Evolutionary conservation across 768 basidiomycete genomes (phyloP).

Genomic region (Cystobasidium onofrii): DNA sequence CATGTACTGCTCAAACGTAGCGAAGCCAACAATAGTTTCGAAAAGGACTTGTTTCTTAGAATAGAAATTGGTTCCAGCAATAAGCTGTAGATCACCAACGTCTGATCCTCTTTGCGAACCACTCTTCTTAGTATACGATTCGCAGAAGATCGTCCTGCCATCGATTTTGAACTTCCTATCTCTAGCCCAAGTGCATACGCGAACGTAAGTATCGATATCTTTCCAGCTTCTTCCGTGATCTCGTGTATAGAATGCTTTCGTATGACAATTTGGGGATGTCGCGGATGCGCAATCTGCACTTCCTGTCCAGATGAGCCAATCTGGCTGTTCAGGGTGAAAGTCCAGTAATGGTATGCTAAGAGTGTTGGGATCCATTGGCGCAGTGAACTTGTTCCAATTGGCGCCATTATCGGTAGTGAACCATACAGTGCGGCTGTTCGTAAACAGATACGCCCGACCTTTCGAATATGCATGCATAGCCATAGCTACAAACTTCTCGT

Average conservation of each 20-base stretch:
- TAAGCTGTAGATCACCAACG: conserved; percentile 64
- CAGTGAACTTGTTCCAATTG: conserved; percentile 56
- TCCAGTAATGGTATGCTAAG: conserved; percentile 68
- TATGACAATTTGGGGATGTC: conserved; percentile 56
- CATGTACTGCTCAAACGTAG: conserved; percentile 93
- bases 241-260: conserved; percentile 63
- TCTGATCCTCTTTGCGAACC: conserved; percentile 63
- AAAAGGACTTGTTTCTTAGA: conserved; percentile 66
- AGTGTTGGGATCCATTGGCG: conserved; percentile 67
- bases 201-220: conserved; percentile 72
- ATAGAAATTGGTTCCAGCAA: conserved; percentile 69
- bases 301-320: conserved; percentile 84
- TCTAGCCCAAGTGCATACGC: conserved; percentile 83
- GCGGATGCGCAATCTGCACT: conserved; percentile 56
- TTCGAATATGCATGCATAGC: conserved; percentile 71
- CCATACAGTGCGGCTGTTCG: conserved; percentile 56
- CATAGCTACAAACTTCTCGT: conserved; percentile 65
- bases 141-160: conserved; percentile 81
- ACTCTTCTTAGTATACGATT: conserved; percentile 70
- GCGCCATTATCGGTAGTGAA: conserved; percentile 77
- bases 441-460: conserved; percentile 86
- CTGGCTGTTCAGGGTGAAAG: conserved; percentile 72
- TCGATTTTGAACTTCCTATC: conserved; percentile 72
- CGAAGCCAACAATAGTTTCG: conserved; percentile 81
- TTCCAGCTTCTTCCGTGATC: conserved; percentile 73